Evolutionary conservation across 148 eudicot species (phyloP).

Genomic region (Rhododendron ferrugineum): DNA sequence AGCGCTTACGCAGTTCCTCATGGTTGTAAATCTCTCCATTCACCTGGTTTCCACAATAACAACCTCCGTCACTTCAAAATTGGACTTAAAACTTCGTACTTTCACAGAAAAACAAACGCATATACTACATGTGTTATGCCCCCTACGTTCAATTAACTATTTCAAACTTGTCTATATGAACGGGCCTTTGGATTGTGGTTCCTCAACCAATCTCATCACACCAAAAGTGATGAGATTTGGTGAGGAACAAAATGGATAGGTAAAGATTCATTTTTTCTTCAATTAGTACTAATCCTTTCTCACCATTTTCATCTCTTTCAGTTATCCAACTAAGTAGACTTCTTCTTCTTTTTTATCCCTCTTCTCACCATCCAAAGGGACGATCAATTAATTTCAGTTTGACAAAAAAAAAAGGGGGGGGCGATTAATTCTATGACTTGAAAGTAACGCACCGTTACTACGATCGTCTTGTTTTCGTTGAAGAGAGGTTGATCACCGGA

Average conservation of each 20-base stretch:
- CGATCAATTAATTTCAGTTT: not conserved
- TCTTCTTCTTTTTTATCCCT: not conserved
- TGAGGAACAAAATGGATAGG: no score
- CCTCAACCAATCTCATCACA: not conserved
- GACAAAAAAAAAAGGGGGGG: no score
- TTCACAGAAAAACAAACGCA: not conserved
- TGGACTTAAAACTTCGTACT: not conserved
- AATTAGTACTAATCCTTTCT: not conserved
- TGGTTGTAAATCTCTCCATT: slow-evolving; percentile 95
- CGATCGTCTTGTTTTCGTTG: slow-evolving; percentile 51
- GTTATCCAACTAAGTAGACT: not conserved
- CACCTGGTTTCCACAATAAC: slow-evolving; percentile 32
- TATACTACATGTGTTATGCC: not conserved
- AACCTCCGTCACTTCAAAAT: not conserved
- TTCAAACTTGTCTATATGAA: not conserved
- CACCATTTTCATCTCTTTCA: not conserved
- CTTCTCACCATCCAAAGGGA: not conserved
- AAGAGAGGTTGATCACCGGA: slow-evolving; percentile 94
- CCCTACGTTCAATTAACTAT: not conserved
- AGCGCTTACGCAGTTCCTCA: slow-evolving; percentile 47
- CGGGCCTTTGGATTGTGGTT: not conserved
- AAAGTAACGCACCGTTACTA: slow-evolving; percentile 51
- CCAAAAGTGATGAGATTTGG: not conserved
- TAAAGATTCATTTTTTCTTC: not conserved
- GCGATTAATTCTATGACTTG: not conserved